Evolutionary conservation across 2,329 filamentous ascomycete species (phyloP).

Genomic region (Fusarium annulatum): DNA sequence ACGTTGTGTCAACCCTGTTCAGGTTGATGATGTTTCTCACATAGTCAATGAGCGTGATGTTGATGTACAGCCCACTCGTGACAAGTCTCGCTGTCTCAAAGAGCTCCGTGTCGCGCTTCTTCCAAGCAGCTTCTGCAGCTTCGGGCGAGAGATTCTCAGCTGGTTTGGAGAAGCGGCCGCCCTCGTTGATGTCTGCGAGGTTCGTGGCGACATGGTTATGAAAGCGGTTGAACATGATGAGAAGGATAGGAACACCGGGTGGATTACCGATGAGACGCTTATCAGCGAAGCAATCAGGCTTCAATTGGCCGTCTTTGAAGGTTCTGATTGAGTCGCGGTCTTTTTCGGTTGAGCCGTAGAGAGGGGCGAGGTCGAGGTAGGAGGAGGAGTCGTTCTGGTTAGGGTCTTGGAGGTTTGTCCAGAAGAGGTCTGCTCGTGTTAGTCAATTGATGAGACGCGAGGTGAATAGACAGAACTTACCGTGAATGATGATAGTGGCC

Average conservation of each 20-base stretch:
- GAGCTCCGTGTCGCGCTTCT: constrained; percentile 79
- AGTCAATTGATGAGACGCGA: fast-evolving
- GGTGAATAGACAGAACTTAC: constrained; percentile 46
- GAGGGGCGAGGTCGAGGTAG: constrained; percentile 76
- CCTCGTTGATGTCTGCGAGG: constrained; percentile 87
- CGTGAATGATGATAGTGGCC: constrained; percentile 79
- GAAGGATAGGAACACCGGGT: constrained; percentile 75
- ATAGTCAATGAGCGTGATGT: constrained; percentile 82
- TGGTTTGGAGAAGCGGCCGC: constrained; percentile 79
- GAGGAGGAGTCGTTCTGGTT: constrained; percentile 74
- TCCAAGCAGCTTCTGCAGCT: constrained; percentile 64
- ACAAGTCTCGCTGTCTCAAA: constrained; percentile 84
- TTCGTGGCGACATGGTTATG: constrained; percentile 88
- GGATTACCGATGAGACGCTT: constrained; percentile 77
- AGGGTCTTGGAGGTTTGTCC: constrained; percentile 71
- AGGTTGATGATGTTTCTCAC: constrained; percentile 79
- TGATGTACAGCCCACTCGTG: constrained; percentile 80
- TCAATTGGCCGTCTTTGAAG: constrained; percentile 76
- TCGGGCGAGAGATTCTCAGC: constrained; percentile 60
- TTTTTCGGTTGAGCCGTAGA: constrained; percentile 76
- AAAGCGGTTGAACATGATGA: constrained; percentile 85
- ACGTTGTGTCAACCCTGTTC: constrained; percentile 71
- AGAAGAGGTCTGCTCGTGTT: constrained; percentile 68
- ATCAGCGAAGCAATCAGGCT: constrained; percentile 78
- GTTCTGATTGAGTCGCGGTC: constrained; percentile 76